Base-by-base conservation (phyloP, 2,329 filamentous ascomycete genomes). In the Lasiodiplodia hormozganensis region DNA sequence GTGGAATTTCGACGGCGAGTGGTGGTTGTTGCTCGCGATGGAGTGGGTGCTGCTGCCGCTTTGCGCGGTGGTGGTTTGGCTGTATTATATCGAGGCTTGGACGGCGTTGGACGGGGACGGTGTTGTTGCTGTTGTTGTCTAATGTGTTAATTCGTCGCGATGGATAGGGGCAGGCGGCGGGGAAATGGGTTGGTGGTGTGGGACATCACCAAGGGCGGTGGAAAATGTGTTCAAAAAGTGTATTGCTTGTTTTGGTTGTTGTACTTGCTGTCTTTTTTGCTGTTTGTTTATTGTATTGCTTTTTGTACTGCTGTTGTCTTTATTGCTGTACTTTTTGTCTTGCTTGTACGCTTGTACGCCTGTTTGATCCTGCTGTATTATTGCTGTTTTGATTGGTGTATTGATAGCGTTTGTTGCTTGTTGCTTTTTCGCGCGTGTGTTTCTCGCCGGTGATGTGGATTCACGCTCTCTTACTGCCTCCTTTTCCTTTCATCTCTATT, bases 51-150 rank as follows among this genome's bases (percentile, higher is more conserved):
- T 49, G 14, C 12, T 62, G 38, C 57, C 34, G 23, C 40, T 62
- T 12, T 49, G 57, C 40, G 38, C 36, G 57, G 57, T 25, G 18
- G 57, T 43, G 23, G 38, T 14, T 7, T 47, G 38, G 57, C 57
- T 62, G 57, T 62, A 62, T 62, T 62, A 62, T 62, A 62, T 43
- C 14, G 40, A 62, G 40, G 16, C 57, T 62, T 62, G 57, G 57
- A 40, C 12, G 57, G 57, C 57, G 57, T 62, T 62, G 56, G 36
- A 25, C 25, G 25, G n/a, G 53, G 53, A 56, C 11, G 18, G 28
- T n/a, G 18, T 21, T 11, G 31, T 56, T n/a, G 25, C 6, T 14
- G 6, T 25, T 11, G 23, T 31, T 21, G 43, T 47, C 43, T 47
- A 21, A 47, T 47, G 21, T 21, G 43, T 21, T 36, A 34, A 34